A percentile compares a stretch with the other conserved stretches of the same genome.
Evolutionary conservation across 192 early-diverging fungal genomes (phyloP).

Genomic region (Phlyctochytrium arcticum): DNA sequence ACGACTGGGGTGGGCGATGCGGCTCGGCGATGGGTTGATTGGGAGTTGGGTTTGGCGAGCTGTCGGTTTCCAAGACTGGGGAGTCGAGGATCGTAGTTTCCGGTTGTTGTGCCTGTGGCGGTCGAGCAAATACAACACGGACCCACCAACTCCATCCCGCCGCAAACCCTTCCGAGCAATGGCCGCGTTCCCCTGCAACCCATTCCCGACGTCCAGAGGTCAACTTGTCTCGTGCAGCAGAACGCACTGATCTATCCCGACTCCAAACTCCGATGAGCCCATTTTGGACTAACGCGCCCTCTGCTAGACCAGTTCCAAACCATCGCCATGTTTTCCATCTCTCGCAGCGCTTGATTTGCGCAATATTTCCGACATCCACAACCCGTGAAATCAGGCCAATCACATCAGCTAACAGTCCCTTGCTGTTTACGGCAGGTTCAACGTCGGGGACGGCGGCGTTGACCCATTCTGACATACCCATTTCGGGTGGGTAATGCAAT

Average conservation of each 20-base stretch:
- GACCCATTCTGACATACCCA: conserved; percentile 8
- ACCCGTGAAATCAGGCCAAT: conserved; percentile 12
- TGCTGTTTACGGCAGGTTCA: conserved; percentile 1
- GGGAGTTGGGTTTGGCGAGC: background rate
- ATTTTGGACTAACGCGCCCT: conserved; percentile 38
- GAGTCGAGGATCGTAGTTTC: background rate
- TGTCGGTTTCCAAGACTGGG: background rate
- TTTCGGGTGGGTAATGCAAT: conserved; percentile 37
- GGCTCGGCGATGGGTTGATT: conserved; percentile 14
- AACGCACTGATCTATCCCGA: conserved; percentile 18
- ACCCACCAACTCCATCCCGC: conserved; percentile 57
- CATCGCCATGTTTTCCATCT: conserved; percentile 50
- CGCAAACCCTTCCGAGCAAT: conserved; percentile 19
- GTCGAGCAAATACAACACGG: conserved; percentile 28
- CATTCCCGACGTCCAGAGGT: background rate
- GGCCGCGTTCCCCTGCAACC: background rate
- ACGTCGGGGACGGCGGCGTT: conserved; percentile 1
- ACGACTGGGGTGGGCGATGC: conserved; percentile 3
- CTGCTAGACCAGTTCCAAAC: conserved; percentile 20
- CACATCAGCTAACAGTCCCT: conserved; percentile 33
- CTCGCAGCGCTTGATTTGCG: conserved; percentile 36
- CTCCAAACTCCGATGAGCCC: conserved; percentile 26
- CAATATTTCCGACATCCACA: conserved; percentile 33
- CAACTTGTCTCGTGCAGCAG: conserved; percentile 4
- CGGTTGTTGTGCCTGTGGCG: background rate